phyloP scores from a whole-genome alignment of 306 rosid species.

The Hylodesmum podocarpum region DNA sequence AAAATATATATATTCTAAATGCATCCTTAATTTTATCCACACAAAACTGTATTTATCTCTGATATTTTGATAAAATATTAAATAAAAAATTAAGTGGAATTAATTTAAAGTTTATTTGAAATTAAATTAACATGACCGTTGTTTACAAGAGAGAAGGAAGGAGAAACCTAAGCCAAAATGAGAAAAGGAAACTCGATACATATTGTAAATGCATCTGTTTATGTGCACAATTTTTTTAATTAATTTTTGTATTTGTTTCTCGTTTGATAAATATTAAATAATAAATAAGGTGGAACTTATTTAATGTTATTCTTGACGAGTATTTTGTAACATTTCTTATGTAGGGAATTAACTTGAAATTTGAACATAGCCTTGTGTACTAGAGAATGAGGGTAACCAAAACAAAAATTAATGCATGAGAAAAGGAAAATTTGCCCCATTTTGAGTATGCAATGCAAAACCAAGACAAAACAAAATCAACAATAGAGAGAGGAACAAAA shows the following conservation, averaged over 20 bases:
- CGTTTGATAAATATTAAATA: not conserved
- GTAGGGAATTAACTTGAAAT: not conserved
- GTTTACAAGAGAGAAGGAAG: no score
- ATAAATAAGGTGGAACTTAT: not conserved
- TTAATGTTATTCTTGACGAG: no score
- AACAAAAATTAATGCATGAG: not conserved
- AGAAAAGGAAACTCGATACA: no score
- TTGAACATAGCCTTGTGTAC: not conserved
- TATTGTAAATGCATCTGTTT: not conserved
- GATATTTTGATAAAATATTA: no score
- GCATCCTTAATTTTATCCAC: no score
- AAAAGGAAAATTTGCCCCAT: not conserved
- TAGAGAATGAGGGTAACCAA: not conserved
- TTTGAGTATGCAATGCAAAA: not conserved
- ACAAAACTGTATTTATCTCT: no score
- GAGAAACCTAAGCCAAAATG: no score
- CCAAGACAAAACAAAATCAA: slow-evolving; percentile 15
- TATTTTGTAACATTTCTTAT: no score
- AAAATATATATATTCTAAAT: no score
- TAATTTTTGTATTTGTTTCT: not conserved
- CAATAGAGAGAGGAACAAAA: not conserved
- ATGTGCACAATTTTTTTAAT: not conserved
- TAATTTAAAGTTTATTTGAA: no score
- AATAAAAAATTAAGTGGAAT: no score
- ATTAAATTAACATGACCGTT: no score